A percentile compares a stretch with the other conserved stretches of the same genome.
Conservation (phyloP, 805 yeast species). For the Wickerhamomyces xylosicus region DNA sequence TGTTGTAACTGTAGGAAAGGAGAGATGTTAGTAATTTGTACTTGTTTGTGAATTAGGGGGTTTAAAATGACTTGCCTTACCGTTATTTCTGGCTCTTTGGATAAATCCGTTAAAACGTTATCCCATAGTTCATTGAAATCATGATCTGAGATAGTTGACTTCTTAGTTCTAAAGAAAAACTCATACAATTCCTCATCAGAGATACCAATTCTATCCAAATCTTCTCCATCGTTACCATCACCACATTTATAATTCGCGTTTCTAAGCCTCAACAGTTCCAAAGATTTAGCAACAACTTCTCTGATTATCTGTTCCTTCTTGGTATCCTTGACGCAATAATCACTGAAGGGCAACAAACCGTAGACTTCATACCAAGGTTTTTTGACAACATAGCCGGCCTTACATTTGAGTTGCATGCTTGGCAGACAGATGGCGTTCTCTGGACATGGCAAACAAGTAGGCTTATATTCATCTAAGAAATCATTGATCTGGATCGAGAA, state of each 20-base stretch:
- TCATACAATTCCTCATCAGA: conserved; percentile 39
- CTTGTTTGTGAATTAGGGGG: not conserved
- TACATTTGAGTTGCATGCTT: conserved; percentile 52
- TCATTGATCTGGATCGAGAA: conserved; percentile 30
- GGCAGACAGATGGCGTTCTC: conserved; percentile 67
- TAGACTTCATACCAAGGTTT: conserved; percentile 45
- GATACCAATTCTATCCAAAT: conserved; percentile 32
- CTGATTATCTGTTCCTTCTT: conserved; percentile 57
- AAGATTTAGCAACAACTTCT: conserved; percentile 55
- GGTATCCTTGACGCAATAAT: conserved; percentile 65
- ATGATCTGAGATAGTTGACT: conserved; percentile 27
- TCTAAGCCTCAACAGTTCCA: conserved; percentile 53
- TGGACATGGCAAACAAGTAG: conserved; percentile 73
- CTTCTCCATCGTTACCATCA: conserved; percentile 30
- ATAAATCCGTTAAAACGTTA: conserved; percentile 49
- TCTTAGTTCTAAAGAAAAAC: conserved; percentile 30
- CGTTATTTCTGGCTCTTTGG: conserved; percentile 57
- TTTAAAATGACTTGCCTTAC: conserved; percentile 60
- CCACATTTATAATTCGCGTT: conserved; percentile 61
- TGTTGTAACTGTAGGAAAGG: conserved; percentile 13
- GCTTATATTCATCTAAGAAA: conserved; percentile 37
- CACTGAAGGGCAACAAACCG: conserved; percentile 51
- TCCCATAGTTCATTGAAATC: conserved; percentile 74
- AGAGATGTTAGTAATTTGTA: conserved; percentile 15
- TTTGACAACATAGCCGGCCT: conserved; percentile 46